Percentiles rank a stretch among this genome's conserved stretches.
Conservation (phyloP, 2,329 filamentous ascomycete species). For the Talaromyces sp. region DNA sequence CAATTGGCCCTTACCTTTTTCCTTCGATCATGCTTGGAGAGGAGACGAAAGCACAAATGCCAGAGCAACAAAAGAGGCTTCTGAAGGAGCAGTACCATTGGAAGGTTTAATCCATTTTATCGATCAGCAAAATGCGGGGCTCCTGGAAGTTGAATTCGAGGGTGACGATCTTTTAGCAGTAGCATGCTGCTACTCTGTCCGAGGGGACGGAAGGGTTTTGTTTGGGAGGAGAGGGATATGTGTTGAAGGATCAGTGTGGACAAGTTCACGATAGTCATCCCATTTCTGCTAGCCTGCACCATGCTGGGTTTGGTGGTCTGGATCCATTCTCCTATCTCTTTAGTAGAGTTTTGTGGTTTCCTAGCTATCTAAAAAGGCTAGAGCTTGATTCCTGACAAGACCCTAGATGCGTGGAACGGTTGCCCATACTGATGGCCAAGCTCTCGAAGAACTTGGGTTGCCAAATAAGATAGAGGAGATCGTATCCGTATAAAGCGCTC, state of each 20-base stretch:
- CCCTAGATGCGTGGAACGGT: slow-evolving; percentile 78
- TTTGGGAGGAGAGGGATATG: slow-evolving; percentile 5
- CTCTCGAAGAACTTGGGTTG: slow-evolving; percentile 53
- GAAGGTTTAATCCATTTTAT: slow-evolving; percentile 16
- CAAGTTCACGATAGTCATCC: slow-evolving; percentile 14
- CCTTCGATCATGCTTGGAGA: slow-evolving; percentile 9
- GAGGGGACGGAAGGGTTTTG: slow-evolving; percentile 4
- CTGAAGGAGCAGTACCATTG: slow-evolving; percentile 25
- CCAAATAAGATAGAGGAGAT: slow-evolving; percentile 22
- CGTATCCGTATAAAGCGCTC: slow-evolving; percentile 9
- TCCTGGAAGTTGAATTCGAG: not conserved
- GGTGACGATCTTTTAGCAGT: not conserved
- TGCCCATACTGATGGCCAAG: slow-evolving; percentile 85
- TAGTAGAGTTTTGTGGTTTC: slow-evolving; percentile 45
- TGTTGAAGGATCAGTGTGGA: slow-evolving; percentile 10
- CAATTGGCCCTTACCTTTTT: slow-evolving; percentile 77
- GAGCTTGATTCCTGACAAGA: slow-evolving; percentile 95
- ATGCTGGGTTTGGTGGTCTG: slow-evolving; percentile 23
- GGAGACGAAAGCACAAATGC: slow-evolving; percentile 18
- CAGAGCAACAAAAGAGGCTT: slow-evolving; percentile 21
- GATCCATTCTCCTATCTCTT: too few relatives aligned
- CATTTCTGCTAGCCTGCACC: slow-evolving; percentile 26
- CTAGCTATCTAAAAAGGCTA: slow-evolving; percentile 94
- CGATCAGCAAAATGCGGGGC: slow-evolving; percentile 1
- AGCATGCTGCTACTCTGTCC: slow-evolving; percentile 9